Evolutionary conservation across 371 early-diverging fungal species (phyloP), one percentile per base, ranked within the genome.

Genomic region (Apophysomyces variabilis): DNA sequence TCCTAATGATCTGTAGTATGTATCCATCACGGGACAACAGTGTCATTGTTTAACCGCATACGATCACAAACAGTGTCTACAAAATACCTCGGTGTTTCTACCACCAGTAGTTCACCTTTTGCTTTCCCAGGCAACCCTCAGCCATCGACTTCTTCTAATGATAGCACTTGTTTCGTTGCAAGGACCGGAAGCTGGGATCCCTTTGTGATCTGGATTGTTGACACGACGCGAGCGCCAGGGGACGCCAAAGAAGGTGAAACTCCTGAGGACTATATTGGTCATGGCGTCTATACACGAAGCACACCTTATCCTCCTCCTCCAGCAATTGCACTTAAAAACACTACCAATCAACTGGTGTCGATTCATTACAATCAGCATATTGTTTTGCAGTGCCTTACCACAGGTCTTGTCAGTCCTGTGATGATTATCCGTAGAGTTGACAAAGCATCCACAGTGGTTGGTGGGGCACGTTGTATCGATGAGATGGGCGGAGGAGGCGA

Each of bases 21-120:
- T 69, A 91, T 95, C 59, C 90, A 93, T 72, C 91, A 92, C 64
- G 94, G 94, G 12, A 87, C 91, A 12, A 89, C 88, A 5, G 85
- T 93, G 32, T 92, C 93, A 35, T 79, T 93, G 18, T 93, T 93
- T 73, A 93, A 93, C 76, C 87, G 94, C 26, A 85, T 93, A 62
- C 88, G 93, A n/a, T 92, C 93, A 9, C 94, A 93, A 75, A 93
- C 94, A 1, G 93, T 93, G n/a, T 92, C 92, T 5, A 90, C 90
- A 50, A 90, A 89, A 67, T 92, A 90, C 61, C 77, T 90, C 37
- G 89, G 92, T 14, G 89, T 85, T n/a, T 83, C 84, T 4, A 80
- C 74, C 35, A 77, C 79, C 11, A 70, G 67, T 4, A 68, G 74
- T 37, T 78, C 79, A 18, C 69, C 69, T 6, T 71, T 71, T 38